Percentiles rank a stretch among this genome's conserved stretches.
These are phyloP conservation scores for Pseudocercospora fuligena DNA, from an alignment of 2,329 filamentous ascomycete species.

Conservation along the genomic window DNA sequence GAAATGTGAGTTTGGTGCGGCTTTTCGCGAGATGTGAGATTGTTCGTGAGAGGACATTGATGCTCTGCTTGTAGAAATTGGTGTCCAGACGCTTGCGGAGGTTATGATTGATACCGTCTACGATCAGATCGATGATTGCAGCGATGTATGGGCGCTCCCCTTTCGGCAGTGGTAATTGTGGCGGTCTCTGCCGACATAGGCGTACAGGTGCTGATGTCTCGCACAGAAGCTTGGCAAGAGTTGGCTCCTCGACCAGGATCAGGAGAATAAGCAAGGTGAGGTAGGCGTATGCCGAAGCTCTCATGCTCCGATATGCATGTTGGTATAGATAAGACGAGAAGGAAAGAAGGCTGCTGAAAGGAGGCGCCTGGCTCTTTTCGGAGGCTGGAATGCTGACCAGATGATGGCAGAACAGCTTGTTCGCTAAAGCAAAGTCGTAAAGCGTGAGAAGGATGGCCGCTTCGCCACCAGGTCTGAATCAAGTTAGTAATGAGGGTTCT, in stretches of 20 bases:
- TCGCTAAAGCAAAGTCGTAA: conserved; percentile 92
- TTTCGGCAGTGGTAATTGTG: conserved; percentile 74
- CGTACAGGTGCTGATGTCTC: conserved; percentile 76
- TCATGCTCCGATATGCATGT: conserved; percentile 82
- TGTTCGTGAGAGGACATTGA: conserved; percentile 81
- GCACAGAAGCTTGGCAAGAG: conserved; percentile 81
- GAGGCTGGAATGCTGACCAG: conserved; percentile 61
- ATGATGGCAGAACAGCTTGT: conserved; percentile 92
- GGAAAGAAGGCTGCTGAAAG: conserved; percentile 81
- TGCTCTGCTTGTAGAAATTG: conserved; percentile 69
- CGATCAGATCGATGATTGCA: conserved; percentile 80
- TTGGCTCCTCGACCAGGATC: conserved; percentile 82
- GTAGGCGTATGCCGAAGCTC: conserved; percentile 81
- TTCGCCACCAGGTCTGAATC: conserved; percentile 72
- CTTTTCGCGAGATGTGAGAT: conserved; percentile 83
- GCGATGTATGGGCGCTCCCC: conserved; percentile 75
- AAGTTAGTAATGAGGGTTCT: conserved; percentile 25
- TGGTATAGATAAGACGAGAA: conserved; percentile 91
- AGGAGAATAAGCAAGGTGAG: conserved; percentile 84
- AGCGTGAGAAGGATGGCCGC: conserved; percentile 80
- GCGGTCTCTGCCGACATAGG: conserved; percentile 85
- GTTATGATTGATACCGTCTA: conserved; percentile 94
- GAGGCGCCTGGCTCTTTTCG: conserved; percentile 46
- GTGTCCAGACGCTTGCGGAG: conserved; percentile 83
- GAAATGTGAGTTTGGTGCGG: conserved; percentile 79